Base-by-base conservation (phyloP, 495 filamentous ascomycete genomes). In the Daldinia caldariorum region DNA sequence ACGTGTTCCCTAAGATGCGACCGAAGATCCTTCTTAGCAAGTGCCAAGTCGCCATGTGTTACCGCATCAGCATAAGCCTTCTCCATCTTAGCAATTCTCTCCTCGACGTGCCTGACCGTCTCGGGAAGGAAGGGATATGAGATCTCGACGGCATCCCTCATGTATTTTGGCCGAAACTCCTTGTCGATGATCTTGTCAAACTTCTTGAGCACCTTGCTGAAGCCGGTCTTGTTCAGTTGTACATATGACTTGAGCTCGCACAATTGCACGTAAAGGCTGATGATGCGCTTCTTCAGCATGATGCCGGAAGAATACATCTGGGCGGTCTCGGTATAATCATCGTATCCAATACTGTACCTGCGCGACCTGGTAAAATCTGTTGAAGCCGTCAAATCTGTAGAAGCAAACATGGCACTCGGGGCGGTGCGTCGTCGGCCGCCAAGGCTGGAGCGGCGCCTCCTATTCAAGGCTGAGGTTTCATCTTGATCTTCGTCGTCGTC, bases 1-100 rank as follows among this genome's bases (percentile, higher is more conserved):
- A 99, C 94, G 81, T 99, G 95, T 79, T 99, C 95, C 71, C 95
- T 84, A 32, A 99, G 84, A 77, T 99, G 93, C 20, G 97, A 88
- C 49, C 95, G 86, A 45, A 99, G 85, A 73, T 98, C 95, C 58
- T 91, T 89, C 57, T 85, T 90, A 1, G 95, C 95, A 12, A 88
- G 78, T 18, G 84, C 80, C 5, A 90, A 76, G 71, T 97, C 91
- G 10, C 92, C 93, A 56, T 91, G 85, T 0, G 94, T 96, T 54
- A 94, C 89, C 14, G 97, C 81, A 26, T 88, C 84, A 0, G 93
- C 89, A 77, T 98, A 99, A 8, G 89, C 86, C 43, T 86, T 81
- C 76, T 97, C 94, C 58, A 97, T 86, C 50, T 85, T 83, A 10
- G 75, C 66, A 45, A 97, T 92, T 56, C 91, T 85, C 34, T 87